These are phyloP conservation scores for Setaria italica DNA, from an alignment of 202 grass and related monocot species.

Conservation along the genomic window DNA sequence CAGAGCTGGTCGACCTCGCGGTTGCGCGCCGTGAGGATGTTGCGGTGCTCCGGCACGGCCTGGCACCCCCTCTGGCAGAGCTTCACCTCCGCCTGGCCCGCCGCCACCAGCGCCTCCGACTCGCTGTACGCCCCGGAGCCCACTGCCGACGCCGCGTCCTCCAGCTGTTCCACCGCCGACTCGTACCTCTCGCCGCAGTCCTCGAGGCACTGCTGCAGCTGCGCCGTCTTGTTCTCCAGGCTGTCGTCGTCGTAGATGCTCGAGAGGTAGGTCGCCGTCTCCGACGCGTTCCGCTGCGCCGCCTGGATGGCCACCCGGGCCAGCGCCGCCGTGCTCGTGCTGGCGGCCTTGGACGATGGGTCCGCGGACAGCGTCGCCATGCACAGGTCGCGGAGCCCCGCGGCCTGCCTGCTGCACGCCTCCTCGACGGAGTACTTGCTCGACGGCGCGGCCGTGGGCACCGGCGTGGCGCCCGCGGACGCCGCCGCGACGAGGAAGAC, in stretches of 20 bases:
- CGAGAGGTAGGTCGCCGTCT: slow-evolving; percentile 52
- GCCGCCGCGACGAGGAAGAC: slow-evolving; percentile 46
- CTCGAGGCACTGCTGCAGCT: slow-evolving; percentile 71
- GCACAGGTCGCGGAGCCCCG: slow-evolving; percentile 60
- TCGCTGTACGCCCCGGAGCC: slow-evolving; percentile 52
- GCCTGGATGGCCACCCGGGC: slow-evolving; percentile 53
- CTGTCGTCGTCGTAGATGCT: slow-evolving; percentile 53
- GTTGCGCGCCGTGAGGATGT: slow-evolving; percentile 61
- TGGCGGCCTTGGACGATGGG: slow-evolving; percentile 40
- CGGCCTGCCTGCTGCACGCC: slow-evolving; percentile 69
- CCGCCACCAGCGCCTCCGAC: slow-evolving; percentile 50
- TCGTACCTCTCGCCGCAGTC: slow-evolving; percentile 71
- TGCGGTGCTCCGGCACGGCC: slow-evolving; percentile 46
- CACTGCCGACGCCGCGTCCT: slow-evolving; percentile 59
- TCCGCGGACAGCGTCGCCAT: slow-evolving; percentile 55
- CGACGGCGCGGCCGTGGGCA: background rate
- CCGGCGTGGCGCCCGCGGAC: background rate
- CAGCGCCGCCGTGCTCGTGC: slow-evolving; percentile 44
- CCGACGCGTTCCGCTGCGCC: slow-evolving; percentile 58
- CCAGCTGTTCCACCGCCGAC: slow-evolving; percentile 72
- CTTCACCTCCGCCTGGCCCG: slow-evolving; percentile 62
- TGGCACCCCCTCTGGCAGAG: slow-evolving; percentile 68
- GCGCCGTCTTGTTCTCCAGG: slow-evolving; percentile 57
- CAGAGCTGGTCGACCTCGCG: slow-evolving; percentile 67
- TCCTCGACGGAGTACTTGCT: slow-evolving; percentile 40